Evolutionary conservation across 805 yeast genomes (phyloP).

Genomic region (Saccharomycopsis olivae): DNA sequence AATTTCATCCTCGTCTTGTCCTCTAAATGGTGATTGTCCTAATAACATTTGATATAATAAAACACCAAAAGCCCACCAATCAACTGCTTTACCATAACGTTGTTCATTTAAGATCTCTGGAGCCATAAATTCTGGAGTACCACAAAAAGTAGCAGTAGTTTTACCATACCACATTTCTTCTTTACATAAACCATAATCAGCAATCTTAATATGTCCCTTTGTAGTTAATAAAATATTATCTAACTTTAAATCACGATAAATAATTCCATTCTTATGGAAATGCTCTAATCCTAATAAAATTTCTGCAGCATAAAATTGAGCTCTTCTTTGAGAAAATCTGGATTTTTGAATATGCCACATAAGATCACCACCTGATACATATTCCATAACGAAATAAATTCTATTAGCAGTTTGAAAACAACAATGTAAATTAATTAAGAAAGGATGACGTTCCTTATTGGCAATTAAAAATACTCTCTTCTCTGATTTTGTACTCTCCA

Average conservation of each 20-base stretch:
- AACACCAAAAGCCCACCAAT: constrained; percentile 99
- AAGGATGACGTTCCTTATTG: constrained; percentile 85
- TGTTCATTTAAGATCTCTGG: constrained; percentile 94
- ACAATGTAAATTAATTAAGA: constrained; percentile 79
- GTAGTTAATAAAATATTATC: constrained; percentile 87
- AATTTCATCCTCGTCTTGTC: constrained; percentile 94
- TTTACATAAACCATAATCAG: constrained; percentile 95
- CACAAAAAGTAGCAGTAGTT: constrained; percentile 92
- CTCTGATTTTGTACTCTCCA: constrained; percentile 89
- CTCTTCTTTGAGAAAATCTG: constrained; percentile 79
- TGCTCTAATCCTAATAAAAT: constrained; percentile 83
- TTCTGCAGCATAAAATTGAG: constrained; percentile 96
- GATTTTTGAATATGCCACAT: constrained; percentile 99
- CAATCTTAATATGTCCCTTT: constrained; percentile 91
- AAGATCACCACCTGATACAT: constrained; percentile 93
- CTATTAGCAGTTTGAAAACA: constrained; percentile 98
- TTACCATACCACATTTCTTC: constrained; percentile 80
- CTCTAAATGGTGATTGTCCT: constrained; percentile 94
- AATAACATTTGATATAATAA: constrained; percentile 90
- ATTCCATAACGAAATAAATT: constrained; percentile 97
- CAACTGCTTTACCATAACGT: constrained; percentile 87
- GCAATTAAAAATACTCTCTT: constrained; percentile 66
- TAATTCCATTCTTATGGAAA: constrained; percentile 91
- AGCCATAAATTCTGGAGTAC: constrained; percentile 99
- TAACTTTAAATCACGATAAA: constrained; percentile 90